phyloP scores from a whole-genome alignment of 140 eudicot species.

The Bidens hawaiensis region DNA sequence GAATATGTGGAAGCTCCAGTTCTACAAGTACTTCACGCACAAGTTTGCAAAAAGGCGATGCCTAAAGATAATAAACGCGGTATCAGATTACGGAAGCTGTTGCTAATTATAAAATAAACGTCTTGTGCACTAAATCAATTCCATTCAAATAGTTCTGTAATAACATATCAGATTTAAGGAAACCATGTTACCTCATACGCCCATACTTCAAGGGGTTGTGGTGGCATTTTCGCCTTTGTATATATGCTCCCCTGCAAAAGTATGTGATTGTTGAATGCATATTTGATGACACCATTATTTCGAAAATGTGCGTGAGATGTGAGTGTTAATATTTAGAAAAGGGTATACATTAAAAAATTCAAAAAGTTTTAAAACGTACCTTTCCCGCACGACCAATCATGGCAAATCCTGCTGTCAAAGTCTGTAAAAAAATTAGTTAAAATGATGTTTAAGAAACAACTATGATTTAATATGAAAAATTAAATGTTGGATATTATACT shows the following conservation, averaged over 20 bases:
- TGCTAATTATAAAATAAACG: conserved; percentile 12
- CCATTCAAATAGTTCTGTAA: background rate
- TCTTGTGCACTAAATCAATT: background rate
- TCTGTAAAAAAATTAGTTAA: conserved; percentile 43
- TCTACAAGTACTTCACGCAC: conserved; percentile 97
- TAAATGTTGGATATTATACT: background rate
- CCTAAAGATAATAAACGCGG: conserved; percentile 31
- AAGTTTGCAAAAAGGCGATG: conserved; percentile 95
- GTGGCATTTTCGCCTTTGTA: conserved; percentile 78
- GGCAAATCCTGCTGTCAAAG: conserved; percentile 90
- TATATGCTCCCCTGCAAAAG: conserved; percentile 61
- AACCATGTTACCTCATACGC: conserved; percentile 66
- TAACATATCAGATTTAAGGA: background rate
- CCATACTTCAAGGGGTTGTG: conserved; percentile 91
- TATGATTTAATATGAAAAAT: conserved; percentile 14
- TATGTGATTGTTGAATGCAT: conserved; percentile 3
- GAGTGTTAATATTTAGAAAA: conserved; percentile 6
- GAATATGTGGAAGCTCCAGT: conserved; percentile 92
- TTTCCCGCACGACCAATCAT: conserved; percentile 98
- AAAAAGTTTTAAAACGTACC: conserved; percentile 39
- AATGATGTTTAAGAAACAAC: background rate
- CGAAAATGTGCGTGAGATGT: background rate
- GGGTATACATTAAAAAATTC: background rate
- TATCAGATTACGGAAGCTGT: conserved; percentile 5
- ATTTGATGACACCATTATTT: background rate